phyloP scores from a whole-genome alignment of 495 filamentous ascomycete species.

The Chaetomium fimeti region DNA sequence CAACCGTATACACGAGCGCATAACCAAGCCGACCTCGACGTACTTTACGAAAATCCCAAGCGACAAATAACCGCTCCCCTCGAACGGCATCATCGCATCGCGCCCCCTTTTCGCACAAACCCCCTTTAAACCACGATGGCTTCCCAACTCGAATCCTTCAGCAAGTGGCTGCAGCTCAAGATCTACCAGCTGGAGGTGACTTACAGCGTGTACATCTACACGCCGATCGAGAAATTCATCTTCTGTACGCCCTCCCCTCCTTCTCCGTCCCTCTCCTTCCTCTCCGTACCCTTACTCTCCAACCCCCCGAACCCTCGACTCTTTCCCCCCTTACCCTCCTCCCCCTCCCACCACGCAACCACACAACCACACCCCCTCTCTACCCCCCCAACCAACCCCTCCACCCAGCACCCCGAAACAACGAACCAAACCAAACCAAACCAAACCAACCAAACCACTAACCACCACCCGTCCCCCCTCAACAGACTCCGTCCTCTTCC shows the following conservation, averaged over 20 bases:
- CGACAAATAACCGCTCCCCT: background rate
- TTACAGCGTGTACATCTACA: slow-evolving; percentile 49
- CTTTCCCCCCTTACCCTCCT: no score
- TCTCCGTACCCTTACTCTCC: background rate
- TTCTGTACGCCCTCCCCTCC: slow-evolving; percentile 43
- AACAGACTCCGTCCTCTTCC: slow-evolving; percentile 84
- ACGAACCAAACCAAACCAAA: no score
- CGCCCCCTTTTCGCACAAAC: slow-evolving; percentile 1
- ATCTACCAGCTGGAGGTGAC: slow-evolving; percentile 52
- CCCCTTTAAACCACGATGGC: slow-evolving; percentile 23
- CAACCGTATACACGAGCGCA: background rate
- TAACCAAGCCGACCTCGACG: background rate
- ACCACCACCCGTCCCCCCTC: background rate
- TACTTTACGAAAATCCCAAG: background rate
- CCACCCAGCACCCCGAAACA: no score
- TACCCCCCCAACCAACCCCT: no score
- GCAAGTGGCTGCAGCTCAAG: slow-evolving; percentile 49
- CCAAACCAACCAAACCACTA: background rate
- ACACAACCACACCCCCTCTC: no score
- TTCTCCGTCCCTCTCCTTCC: background rate
- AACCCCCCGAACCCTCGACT: background rate
- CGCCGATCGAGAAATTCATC: slow-evolving; percentile 46
- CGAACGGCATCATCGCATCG: no score
- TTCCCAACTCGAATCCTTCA: slow-evolving; percentile 41
- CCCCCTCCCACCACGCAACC: no score